A percentile compares a stretch with the other conserved stretches of the same genome.
Conservation (phyloP, 768 basidiomycete genomes). For the Mycena vitilis region DNA sequence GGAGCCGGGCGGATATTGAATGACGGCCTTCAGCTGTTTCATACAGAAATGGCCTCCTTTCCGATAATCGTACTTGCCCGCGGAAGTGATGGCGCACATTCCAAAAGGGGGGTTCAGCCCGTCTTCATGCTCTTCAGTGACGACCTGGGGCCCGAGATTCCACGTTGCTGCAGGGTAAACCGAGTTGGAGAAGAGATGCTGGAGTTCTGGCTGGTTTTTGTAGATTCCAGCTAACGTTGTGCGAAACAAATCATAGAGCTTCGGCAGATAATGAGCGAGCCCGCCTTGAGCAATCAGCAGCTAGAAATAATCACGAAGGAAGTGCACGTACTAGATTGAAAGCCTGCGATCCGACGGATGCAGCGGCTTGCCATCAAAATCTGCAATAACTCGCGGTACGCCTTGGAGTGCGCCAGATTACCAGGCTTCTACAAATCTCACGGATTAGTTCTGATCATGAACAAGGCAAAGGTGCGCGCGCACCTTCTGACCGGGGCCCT, state of each 20-base stretch:
- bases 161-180: constrained; percentile 1
- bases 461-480: background rate
- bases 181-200: background rate
- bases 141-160: constrained; percentile 4
- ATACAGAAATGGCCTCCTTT: constrained; percentile 21
- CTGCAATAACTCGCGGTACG: background rate
- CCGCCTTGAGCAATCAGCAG: background rate
- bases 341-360: background rate
- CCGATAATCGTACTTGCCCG: constrained; percentile 14
- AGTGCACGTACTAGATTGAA: background rate
- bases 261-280: background rate
- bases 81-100: constrained; percentile 23
- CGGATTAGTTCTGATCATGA: background rate
- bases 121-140: constrained; percentile 17
- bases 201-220: background rate
- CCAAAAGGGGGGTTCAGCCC: constrained; percentile 18
- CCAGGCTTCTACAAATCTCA: background rate
- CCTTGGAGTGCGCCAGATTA: background rate
- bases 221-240: background rate
- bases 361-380: background rate
- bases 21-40: constrained; percentile 28
- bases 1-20: constrained; percentile 31
- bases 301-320: no score
- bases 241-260: background rate
- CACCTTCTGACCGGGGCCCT: background rate